Evolutionary conservation across 768 basidiomycete species (phyloP).

Genomic region (Peribolospora baueri): DNA sequence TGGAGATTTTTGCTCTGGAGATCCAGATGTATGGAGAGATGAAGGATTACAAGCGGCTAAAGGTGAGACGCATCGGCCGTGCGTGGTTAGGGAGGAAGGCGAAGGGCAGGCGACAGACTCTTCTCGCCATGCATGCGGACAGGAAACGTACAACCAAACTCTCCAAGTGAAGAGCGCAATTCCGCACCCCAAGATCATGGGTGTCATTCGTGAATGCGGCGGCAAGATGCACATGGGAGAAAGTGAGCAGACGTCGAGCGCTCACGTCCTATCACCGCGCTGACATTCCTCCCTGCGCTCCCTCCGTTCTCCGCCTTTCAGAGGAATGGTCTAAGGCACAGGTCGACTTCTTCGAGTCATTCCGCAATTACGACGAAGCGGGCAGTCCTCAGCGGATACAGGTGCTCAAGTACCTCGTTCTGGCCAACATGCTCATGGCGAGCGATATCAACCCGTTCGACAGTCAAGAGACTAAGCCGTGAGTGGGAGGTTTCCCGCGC

Average conservation of each 20-base stretch:
- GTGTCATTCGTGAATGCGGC: slow-evolving; percentile 95
- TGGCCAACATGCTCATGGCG: slow-evolving; percentile 93
- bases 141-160: slow-evolving; percentile 95
- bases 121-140: slow-evolving; percentile 2
- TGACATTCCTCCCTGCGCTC: not conserved
- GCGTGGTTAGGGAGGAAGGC: not conserved
- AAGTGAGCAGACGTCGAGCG: slow-evolving; percentile 28
- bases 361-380: slow-evolving; percentile 94
- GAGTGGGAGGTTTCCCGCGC: slow-evolving; percentile 14
- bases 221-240: slow-evolving; percentile 99
- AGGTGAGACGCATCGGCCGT: slow-evolving; percentile 27
- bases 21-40: slow-evolving; percentile 99
- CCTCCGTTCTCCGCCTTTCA: slow-evolving; percentile 15
- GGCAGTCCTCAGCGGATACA: slow-evolving; percentile 90
- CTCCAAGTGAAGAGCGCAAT: slow-evolving; percentile 83
- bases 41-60: slow-evolving; percentile 82
- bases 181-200: slow-evolving; percentile 94
- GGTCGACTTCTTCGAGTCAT: slow-evolving; percentile 96
- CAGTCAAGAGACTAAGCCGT: slow-evolving; percentile 98
- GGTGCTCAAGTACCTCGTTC: slow-evolving; percentile 90
- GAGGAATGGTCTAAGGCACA: slow-evolving; percentile 92
- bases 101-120: not conserved
- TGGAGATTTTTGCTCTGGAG: slow-evolving; percentile 93
- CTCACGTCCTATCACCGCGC: not conserved
- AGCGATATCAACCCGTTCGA: slow-evolving; percentile 98